These are phyloP conservation scores for Solanum boliviense DNA, from an alignment of 257 asterid genomes.

Conservation along the genomic window DNA sequence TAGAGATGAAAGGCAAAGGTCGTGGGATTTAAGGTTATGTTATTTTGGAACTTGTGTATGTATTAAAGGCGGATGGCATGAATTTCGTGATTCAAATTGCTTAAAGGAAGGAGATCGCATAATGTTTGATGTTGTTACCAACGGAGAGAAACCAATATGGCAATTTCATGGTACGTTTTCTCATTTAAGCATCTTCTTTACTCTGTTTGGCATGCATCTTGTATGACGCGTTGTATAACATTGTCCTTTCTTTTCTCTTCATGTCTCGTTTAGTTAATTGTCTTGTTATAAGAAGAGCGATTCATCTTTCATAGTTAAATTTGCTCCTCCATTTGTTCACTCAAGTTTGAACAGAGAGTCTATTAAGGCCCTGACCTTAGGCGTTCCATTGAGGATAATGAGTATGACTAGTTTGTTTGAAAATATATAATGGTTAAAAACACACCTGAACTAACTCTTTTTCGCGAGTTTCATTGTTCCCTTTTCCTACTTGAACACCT, in stretches of 20 bases:
- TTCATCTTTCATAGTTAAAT: background rate
- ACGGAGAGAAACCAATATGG: background rate
- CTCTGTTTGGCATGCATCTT: background rate
- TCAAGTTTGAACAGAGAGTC: no score
- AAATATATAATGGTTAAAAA: no score
- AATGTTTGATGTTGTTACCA: background rate
- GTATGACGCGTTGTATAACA: background rate
- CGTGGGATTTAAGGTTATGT: background rate
- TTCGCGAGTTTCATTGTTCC: background rate
- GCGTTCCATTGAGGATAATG: no score
- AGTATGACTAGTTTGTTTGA: background rate
- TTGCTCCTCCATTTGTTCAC: background rate
- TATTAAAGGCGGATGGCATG: background rate
- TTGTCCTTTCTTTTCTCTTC: background rate
- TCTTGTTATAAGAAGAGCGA: background rate
- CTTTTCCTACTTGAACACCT: no score
- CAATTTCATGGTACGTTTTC: background rate
- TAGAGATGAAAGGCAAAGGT: background rate
- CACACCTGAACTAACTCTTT: no score
- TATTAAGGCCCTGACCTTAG: no score
- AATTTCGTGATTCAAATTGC: background rate
- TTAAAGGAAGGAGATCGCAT: background rate
- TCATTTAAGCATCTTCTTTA: background rate
- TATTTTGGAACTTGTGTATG: background rate
- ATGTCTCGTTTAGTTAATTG: background rate